These are phyloP conservation scores for Crithidia sp. DNA, from an alignment of 208 protist species.

Conservation along the genomic window DNA sequence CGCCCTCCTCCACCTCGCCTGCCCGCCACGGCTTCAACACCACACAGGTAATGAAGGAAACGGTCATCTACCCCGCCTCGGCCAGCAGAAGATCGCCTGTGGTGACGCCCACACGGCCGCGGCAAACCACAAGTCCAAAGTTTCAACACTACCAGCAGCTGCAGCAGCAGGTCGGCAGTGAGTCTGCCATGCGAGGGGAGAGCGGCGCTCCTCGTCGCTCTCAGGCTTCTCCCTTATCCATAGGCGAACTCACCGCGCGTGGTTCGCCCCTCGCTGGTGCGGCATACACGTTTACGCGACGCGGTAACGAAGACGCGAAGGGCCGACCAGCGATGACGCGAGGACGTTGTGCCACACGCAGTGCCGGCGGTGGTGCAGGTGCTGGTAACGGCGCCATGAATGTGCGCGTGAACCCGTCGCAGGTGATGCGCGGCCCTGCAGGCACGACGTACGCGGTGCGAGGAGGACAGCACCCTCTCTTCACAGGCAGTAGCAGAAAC, in stretches of 20 bases:
- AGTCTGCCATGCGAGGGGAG: neutral
- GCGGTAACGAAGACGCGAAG: too few relatives aligned
- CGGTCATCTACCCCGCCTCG: constrained; percentile 4
- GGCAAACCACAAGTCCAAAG: neutral
- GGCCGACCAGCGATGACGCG: too few relatives aligned
- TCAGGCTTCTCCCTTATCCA: neutral
- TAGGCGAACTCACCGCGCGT: neutral
- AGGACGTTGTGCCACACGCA: too few relatives aligned
- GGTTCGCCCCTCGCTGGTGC: neutral
- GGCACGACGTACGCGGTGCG: neutral
- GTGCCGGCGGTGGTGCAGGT: too few relatives aligned
- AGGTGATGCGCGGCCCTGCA: neutral
- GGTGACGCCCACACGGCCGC: constrained; percentile 2
- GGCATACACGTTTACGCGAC: too few relatives aligned
- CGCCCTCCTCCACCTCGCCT: neutral
- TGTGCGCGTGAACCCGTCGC: neutral
- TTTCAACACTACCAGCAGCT: neutral
- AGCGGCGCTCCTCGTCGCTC: neutral
- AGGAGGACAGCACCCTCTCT: constrained; percentile 24
- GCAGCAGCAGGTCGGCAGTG: neutral
- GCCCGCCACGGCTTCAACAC: neutral
- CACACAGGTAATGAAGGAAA: constrained; percentile 6
- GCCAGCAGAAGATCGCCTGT: neutral
- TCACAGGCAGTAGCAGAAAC: constrained; percentile 4
- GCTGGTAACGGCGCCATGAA: too few relatives aligned